phyloP scores from a whole-genome alignment of 1,284 basidiomycete genomes.

The Trichosporon faecale region DNA sequence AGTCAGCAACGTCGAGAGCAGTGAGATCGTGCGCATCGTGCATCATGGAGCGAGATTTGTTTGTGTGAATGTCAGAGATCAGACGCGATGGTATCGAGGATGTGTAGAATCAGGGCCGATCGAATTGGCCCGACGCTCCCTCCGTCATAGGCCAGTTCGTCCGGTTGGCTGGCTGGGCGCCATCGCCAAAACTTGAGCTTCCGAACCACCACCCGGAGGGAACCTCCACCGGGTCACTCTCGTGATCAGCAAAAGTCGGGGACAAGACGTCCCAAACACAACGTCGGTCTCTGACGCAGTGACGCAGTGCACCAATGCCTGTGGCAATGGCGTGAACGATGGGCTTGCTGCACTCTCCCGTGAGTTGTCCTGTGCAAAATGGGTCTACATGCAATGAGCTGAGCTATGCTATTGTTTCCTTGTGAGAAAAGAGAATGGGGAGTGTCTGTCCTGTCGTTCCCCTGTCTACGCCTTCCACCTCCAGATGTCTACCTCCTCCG shows the following conservation, averaged over 20 bases:
- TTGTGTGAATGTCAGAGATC: neutral
- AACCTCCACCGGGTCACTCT: neutral
- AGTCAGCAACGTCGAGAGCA: neutral
- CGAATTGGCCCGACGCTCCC: constrained; percentile 4
- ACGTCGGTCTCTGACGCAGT: no score
- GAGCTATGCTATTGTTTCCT: constrained; percentile 10
- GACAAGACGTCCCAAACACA: no score
- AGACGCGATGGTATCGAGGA: neutral
- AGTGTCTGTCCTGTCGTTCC: neutral
- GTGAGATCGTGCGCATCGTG: neutral
- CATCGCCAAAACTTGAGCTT: constrained; percentile 1
- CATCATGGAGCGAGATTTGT: neutral
- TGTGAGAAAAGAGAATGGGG: neutral
- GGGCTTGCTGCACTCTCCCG: neutral
- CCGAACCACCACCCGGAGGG: neutral
- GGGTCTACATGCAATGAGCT: constrained; percentile 12
- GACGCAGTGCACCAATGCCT: no score
- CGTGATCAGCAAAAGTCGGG: no score
- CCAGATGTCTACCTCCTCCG: neutral
- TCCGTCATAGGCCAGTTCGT: neutral
- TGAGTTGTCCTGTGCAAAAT: constrained; percentile 1
- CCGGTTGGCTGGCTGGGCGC: neutral
- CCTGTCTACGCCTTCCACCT: neutral
- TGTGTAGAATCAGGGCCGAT: constrained; percentile 1
- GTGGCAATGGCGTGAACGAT: no score